Base-by-base conservation (phyloP, 495 filamentous ascomycete species). In the Penicillium cataractarum region DNA sequence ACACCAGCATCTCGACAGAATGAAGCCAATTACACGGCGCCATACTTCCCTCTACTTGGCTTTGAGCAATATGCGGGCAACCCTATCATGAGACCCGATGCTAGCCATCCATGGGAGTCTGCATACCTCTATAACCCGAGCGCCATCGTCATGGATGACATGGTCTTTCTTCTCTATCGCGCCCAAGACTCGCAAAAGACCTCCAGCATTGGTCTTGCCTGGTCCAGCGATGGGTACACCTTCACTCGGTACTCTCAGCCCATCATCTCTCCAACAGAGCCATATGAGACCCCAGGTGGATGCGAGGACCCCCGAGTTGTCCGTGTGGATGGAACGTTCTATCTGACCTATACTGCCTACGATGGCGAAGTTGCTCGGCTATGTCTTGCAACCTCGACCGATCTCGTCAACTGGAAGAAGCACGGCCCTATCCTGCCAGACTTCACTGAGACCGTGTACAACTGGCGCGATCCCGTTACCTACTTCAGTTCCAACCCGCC, bases 81-180 rank as follows among this genome's bases (percentile, higher is more conserved):
- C 13, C 42, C 42, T 4, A 46, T 46, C 19, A 46, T 46, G 42
- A 22, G 42, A 4, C 42, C 42, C 59, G 50, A 64, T n/a, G 33
- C 57, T 2, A 35, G 15, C 6, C 57, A 50, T 15, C 58, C 31
- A 32, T 69, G 63, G 63, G 60, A 66, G 35, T 68, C 66, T n/a
- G 50, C 64, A 12, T 59, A 69, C 46, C 59, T 69, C 21, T 67
- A 64, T 26, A 63, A 56, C 40, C 31, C 57, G 22, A 66, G 52
- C 35, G 53, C 49, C 26, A 59, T 69, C 13, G 51, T 64, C 10
- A 44, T 65, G 15, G 67, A 60, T 29, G 66, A 66, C 7, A 46
- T 62, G 57, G 64, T 65, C 13, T 61, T 62, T n/a, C 29, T 65
- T 32, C 57, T 65, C 24, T 64, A 61, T 37, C 62, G 57, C 4